phyloP scores from a whole-genome alignment of 345 rosid species.

The Geranium rotundifolium region DNA sequence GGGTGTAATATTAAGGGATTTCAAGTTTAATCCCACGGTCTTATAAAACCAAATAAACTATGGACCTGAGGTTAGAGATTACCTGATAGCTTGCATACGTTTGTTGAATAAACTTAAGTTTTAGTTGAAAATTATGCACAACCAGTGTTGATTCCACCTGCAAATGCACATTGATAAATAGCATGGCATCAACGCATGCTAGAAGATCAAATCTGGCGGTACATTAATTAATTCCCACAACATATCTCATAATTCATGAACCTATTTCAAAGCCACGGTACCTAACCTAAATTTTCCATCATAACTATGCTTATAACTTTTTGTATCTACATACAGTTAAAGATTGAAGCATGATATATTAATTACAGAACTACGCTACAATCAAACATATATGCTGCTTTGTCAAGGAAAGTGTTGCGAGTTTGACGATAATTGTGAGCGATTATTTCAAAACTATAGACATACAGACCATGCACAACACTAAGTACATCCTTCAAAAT shows the following conservation, averaged over 20 bases:
- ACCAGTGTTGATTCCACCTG: conserved; percentile 95
- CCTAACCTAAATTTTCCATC: neutral
- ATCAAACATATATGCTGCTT: conserved; percentile 55
- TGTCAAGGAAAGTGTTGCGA: conserved; percentile 72
- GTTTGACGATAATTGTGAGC: conserved; percentile 75
- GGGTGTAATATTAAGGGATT: neutral
- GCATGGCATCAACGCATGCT: neutral
- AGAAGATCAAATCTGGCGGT: conserved; percentile 2
- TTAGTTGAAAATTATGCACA: conserved; percentile 96
- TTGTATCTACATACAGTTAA: neutral
- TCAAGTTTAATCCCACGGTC: conserved; percentile 5
- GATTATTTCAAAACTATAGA: conserved; percentile 87
- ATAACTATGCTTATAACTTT: too few species aligned
- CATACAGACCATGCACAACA: conserved; percentile 66
- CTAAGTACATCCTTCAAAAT: conserved; percentile 76
- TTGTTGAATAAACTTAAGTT: conserved; percentile 92
- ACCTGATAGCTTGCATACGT: conserved; percentile 97
- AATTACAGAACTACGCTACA: neutral
- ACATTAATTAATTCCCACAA: neutral
- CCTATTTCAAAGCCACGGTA: neutral
- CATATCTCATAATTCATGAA: neutral
- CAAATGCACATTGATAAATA: conserved; percentile 5
- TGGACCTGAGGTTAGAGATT: neutral
- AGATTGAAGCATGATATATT: neutral
- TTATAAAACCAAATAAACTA: neutral